phyloP scores from a whole-genome alignment of 768 basidiomycete genomes.

The Tubosaeta brunneosetosa region DNA sequence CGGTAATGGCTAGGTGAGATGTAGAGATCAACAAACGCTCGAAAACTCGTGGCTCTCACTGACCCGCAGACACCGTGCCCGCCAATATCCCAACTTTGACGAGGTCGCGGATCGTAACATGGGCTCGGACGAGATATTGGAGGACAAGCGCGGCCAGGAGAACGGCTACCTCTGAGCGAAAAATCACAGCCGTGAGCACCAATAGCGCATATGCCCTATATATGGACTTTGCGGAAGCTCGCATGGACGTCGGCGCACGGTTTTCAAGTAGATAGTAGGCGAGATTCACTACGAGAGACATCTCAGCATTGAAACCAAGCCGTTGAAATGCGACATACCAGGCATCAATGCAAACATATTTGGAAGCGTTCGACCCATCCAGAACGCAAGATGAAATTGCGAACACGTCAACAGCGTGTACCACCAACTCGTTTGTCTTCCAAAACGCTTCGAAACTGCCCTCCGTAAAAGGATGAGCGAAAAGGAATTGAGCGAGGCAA shows the following conservation, averaged over 20 bases:
- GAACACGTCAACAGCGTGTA: constrained; percentile 69
- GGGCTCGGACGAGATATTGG: constrained; percentile 44
- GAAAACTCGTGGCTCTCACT: constrained; percentile 7
- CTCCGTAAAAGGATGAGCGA: constrained; percentile 61
- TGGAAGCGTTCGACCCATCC: constrained; percentile 89
- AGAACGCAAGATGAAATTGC: constrained; percentile 91
- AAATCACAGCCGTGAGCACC: constrained; percentile 60
- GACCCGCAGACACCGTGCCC: constrained; percentile 51
- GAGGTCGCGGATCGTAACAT: constrained; percentile 41
- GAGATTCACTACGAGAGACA: constrained; percentile 43
- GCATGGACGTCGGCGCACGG: constrained; percentile 34
- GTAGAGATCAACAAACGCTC: neutral
- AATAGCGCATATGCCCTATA: constrained; percentile 53
- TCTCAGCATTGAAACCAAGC: neutral
- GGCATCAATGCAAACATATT: constrained; percentile 88
- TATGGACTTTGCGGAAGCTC: constrained; percentile 33
- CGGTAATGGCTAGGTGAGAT: constrained; percentile 46
- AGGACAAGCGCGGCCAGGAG: constrained; percentile 60
- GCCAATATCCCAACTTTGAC: constrained; percentile 48
- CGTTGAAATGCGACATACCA: constrained; percentile 42
- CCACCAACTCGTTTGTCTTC: constrained; percentile 47
- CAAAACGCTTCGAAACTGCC: constrained; percentile 61
- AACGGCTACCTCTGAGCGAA: constrained; percentile 75
- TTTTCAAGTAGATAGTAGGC: constrained; percentile 47
- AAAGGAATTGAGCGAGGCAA: constrained; percentile 61